These are phyloP conservation scores for Nakazawaea peltata DNA, from an alignment of 805 yeast genomes.

Conservation along the genomic window DNA sequence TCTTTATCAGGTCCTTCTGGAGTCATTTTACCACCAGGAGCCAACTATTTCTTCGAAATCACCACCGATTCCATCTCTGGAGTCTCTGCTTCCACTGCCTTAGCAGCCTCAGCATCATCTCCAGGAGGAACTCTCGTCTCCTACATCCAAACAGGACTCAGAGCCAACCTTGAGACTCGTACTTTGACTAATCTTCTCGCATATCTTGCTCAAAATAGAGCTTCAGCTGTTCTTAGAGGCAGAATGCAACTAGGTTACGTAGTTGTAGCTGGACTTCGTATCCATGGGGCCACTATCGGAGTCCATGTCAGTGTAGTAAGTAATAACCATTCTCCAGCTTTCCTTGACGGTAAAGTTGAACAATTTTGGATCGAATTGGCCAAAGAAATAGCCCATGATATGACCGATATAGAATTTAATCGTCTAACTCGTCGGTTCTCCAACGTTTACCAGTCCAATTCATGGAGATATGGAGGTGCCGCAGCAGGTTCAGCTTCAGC, in stretches of 20 bases:
- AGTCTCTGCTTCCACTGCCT: no score
- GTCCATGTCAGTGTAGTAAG: conserved; percentile 52
- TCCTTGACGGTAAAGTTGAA: conserved; percentile 37
- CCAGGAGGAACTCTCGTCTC: no score
- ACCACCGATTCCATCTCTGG: no score
- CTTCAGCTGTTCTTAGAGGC: conserved; percentile 41
- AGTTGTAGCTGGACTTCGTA: conserved; percentile 47
- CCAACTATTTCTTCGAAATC: conserved; percentile 25
- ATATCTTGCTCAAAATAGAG: conserved; percentile 34
- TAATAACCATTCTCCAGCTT: conserved; percentile 30
- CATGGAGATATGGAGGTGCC: conserved; percentile 14
- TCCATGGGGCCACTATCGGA: conserved; percentile 46
- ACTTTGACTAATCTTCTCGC: conserved; percentile 39
- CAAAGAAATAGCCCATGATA: no score
- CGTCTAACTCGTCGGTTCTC: no score
- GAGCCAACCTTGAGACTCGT: conserved; percentile 25
- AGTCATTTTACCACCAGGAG: conserved; percentile 19
- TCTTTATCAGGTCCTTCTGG: no score
- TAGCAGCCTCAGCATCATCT: conserved; percentile 28
- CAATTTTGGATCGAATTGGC: no score
- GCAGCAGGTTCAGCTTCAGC: conserved; percentile 30
- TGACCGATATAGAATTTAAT: no score
- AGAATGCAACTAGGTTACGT: conserved; percentile 56
- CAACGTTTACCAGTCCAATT: no score
- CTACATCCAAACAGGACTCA: conserved; percentile 49